Conservation (phyloP, 805 yeast species). For the Nakazawaea sp. region DNA sequence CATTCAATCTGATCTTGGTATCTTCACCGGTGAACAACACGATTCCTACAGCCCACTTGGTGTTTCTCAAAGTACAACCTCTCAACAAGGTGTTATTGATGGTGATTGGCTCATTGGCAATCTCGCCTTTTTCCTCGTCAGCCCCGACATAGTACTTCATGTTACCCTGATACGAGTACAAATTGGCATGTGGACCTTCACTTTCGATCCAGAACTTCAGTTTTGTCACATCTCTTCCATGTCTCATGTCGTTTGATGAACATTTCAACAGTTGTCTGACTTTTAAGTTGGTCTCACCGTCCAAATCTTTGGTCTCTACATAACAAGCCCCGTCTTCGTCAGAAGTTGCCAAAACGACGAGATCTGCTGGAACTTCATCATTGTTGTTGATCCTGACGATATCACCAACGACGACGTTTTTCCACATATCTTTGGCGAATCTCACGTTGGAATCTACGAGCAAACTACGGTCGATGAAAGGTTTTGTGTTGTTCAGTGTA, state of each 20-base stretch:
- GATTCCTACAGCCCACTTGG: conserved; percentile 69
- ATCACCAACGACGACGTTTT: conserved; percentile 67
- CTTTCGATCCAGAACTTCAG: conserved; percentile 57
- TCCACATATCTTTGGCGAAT: conserved; percentile 44
- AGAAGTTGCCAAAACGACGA: conserved; percentile 55
- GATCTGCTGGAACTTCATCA: conserved; percentile 78
- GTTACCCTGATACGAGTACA: conserved; percentile 64
- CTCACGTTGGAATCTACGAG: conserved; percentile 12
- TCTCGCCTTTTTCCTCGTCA: conserved; percentile 20
- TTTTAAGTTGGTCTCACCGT: conserved; percentile 75
- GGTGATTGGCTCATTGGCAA: conserved; percentile 48
- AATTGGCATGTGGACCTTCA: conserved; percentile 63
- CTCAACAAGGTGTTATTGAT: conserved; percentile 61
- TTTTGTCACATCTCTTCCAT: conserved; percentile 52
- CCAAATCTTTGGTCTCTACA: conserved; percentile 64
- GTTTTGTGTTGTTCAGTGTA: conserved; percentile 3
- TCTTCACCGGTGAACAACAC: conserved; percentile 75
- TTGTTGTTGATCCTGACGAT: conserved; percentile 61
- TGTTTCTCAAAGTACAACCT: conserved; percentile 68
- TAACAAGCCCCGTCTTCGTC: conserved; percentile 63
- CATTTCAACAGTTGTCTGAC: conserved; percentile 45
- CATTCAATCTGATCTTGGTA: conserved; percentile 69
- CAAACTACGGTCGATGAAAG: conserved; percentile 6
- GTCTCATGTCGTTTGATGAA: conserved; percentile 42
- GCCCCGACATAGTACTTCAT: conserved; percentile 38